phyloP scores from a whole-genome alignment of 139 green algal genomes.

The Tetradesmus obliquus region DNA sequence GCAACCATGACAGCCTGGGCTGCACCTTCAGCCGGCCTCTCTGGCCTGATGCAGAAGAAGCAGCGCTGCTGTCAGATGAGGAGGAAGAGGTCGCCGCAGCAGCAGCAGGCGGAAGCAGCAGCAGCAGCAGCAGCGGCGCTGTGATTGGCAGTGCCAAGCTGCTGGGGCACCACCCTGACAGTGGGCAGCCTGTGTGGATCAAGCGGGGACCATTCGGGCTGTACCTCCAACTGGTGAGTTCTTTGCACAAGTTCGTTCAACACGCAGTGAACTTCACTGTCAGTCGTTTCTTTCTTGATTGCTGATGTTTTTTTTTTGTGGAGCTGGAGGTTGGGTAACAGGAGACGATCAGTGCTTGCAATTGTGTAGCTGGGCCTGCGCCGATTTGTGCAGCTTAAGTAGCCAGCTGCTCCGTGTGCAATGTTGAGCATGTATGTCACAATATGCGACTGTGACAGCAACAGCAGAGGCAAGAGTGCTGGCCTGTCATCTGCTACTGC shows the following conservation, averaged over 20 bases:
- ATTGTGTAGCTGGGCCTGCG: too few species aligned
- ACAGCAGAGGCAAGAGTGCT: neutral
- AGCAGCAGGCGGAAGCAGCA: neutral
- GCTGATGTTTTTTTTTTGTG: too few species aligned
- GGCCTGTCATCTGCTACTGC: neutral
- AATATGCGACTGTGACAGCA: too few species aligned
- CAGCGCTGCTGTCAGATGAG: slow-evolving; percentile 15
- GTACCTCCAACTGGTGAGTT: slow-evolving; percentile 72
- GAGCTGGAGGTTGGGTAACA: too few species aligned
- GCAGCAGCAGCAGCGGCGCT: neutral
- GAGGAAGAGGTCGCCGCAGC: neutral
- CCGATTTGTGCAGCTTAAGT: too few species aligned
- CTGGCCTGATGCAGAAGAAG: slow-evolving; percentile 13
- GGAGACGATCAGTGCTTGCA: too few species aligned
- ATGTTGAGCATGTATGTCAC: too few species aligned
- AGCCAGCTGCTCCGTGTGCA: too few species aligned
- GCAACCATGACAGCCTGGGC: slow-evolving; percentile 33
- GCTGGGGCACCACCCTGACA: slow-evolving; percentile 62
- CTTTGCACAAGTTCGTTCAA: neutral
- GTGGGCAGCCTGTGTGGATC: slow-evolving; percentile 56
- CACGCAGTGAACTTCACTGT: neutral
- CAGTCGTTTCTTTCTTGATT: too few species aligned
- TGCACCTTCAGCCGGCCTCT: slow-evolving; percentile 63
- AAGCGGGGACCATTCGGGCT: slow-evolving; percentile 76
- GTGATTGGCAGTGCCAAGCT: slow-evolving; percentile 27